Conservation (phyloP, 306 rosid species). For the Canavalia gladiata region DNA sequence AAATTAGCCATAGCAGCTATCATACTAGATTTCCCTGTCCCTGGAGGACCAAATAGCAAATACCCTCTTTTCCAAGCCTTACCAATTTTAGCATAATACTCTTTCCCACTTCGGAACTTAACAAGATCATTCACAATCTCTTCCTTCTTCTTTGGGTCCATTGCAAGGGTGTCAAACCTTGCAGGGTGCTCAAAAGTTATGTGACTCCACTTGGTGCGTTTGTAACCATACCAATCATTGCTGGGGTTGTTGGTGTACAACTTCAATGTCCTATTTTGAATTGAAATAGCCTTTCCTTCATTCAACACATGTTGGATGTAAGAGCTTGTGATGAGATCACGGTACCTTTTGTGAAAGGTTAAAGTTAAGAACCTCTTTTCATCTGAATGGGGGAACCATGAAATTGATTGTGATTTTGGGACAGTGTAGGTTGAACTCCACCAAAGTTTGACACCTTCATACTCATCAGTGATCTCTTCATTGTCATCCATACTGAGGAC, state of each 20-base stretch:
- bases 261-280: conserved; percentile 51
- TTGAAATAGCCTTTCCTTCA: conserved; percentile 24
- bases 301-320: conserved; percentile 56
- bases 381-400: conserved; percentile 40
- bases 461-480: conserved; percentile 63
- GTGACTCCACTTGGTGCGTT: conserved; percentile 59
- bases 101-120: conserved; percentile 54
- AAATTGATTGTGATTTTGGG: not conserved
- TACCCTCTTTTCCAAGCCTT: conserved; percentile 78
- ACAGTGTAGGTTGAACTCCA: conserved; percentile 44
- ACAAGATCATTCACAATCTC: conserved; percentile 53
- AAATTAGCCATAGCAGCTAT: conserved; percentile 69
- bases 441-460: conserved; percentile 52
- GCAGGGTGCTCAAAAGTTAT: conserved; percentile 69
- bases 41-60: conserved; percentile 66
- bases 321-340: conserved; percentile 46
- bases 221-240: conserved; percentile 24
- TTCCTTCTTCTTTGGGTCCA: conserved; percentile 66
- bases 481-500: conserved; percentile 61
- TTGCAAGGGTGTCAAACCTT: conserved; percentile 57
- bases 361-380: conserved; percentile 51
- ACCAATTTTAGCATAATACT: conserved; percentile 62
- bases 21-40: conserved; percentile 73
- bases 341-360: conserved; percentile 55
- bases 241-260: conserved; percentile 57